phyloP scores from a whole-genome alignment of 192 early-diverging fungal genomes.

The Paraglomus occultum region DNA sequence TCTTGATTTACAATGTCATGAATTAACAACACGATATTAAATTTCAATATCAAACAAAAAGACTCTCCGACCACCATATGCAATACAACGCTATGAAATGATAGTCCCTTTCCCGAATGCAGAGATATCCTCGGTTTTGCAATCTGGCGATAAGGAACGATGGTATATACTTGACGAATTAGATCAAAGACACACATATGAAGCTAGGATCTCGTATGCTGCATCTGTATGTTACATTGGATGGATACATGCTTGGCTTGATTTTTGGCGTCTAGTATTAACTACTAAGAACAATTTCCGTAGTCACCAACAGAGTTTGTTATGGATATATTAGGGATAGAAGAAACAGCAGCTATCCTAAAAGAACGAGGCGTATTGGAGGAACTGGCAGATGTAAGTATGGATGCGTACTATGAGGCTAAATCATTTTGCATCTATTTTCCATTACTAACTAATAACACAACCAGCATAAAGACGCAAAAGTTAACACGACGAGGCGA shows the following conservation, averaged over 20 bases:
- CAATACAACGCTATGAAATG: conserved; percentile 7
- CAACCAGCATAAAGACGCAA: not conserved
- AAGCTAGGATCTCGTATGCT: conserved; percentile 41
- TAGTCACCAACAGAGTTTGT: conserved; percentile 19
- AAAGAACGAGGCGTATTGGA: not conserved
- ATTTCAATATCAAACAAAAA: not conserved
- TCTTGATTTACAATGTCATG: not conserved
- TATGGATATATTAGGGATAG: conserved; percentile 8
- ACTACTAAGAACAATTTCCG: not conserved
- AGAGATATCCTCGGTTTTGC: not conserved
- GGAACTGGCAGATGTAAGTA: not conserved
- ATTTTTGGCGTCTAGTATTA: not conserved
- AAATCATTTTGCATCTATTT: too few species aligned
- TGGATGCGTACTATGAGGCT: too few species aligned
- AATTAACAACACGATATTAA: not conserved
- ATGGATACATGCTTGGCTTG: not conserved
- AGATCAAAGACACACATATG: conserved; percentile 35
- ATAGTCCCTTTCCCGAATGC: conserved; percentile 12
- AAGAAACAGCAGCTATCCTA: conserved; percentile 8
- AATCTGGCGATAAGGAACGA: conserved; percentile 11
- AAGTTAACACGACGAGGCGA: conserved; percentile 6
- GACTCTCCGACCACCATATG: conserved; percentile 21
- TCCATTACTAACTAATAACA: too few species aligned
- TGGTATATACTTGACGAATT: conserved; percentile 42
- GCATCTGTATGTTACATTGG: conserved; percentile 31